Percentiles rank a stretch among this genome's conserved stretches.
phyloP scores from a whole-genome alignment of 2,329 filamentous ascomycete genomes.

The Trichoderma sp. region DNA sequence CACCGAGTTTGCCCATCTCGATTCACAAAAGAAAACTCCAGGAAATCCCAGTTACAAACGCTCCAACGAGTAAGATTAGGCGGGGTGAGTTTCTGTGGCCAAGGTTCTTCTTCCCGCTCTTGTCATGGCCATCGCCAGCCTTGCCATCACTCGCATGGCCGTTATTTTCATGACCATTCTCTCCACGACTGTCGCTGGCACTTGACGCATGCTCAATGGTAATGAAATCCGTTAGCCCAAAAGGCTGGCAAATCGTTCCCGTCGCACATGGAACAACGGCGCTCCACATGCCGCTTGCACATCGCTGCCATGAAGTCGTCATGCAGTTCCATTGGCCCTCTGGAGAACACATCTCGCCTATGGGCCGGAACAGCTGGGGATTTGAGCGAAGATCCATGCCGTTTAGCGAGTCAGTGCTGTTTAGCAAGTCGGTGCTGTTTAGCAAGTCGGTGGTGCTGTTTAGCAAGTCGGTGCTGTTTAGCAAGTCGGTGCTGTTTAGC shows the following conservation, averaged over 20 bases:
- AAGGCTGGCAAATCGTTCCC: constrained; percentile 46
- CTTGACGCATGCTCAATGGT: constrained; percentile 33
- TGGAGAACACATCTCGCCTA: constrained; percentile 40
- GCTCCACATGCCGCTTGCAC: constrained; percentile 47
- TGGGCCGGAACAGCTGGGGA: background rate
- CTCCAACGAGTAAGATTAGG: background rate
- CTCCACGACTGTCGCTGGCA: constrained; percentile 13
- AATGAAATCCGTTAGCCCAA: constrained; percentile 42
- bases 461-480: too few relatives aligned
- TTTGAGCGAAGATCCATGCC: background rate
- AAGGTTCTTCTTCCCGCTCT: background rate
- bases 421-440: too few relatives aligned
- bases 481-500: too few relatives aligned
- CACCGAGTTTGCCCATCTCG: background rate
- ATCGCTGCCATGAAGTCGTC: constrained; percentile 47
- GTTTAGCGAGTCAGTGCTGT: too few relatives aligned
- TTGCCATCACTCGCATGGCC: background rate
- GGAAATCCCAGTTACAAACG: background rate
- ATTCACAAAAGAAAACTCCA: background rate
- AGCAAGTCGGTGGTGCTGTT: too few relatives aligned
- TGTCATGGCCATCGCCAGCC: background rate
- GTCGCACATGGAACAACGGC: constrained; percentile 40
- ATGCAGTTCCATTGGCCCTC: constrained; percentile 58
- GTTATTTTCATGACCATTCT: background rate
- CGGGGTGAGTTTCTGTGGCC: background rate